A percentile compares a stretch with the other conserved stretches of the same genome.
Evolutionary conservation across 1,284 basidiomycete genomes (phyloP).

Genomic region (Hemileia vastatrix): DNA sequence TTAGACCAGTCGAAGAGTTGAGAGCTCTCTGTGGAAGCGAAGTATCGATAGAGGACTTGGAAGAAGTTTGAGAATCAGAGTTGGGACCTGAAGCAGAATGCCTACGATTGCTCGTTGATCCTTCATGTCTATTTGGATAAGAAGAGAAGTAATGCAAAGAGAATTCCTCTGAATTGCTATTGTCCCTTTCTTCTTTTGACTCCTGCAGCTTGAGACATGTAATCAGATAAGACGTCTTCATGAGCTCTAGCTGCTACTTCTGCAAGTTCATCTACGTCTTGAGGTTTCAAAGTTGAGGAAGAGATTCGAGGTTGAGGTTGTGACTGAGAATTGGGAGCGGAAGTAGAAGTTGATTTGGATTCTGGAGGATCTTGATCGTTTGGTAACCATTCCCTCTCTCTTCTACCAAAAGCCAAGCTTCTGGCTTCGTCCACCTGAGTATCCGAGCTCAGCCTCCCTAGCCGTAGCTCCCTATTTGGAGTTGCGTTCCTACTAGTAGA

Average conservation of each 20-base stretch:
- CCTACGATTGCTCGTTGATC: too few species aligned
- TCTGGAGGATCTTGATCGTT: slow-evolving; percentile 18
- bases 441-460: too few species aligned
- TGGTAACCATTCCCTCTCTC: slow-evolving; percentile 28
- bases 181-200: background rate
- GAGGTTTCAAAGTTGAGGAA: background rate
- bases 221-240: background rate
- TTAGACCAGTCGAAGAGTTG: background rate
- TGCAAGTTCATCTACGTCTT: background rate
- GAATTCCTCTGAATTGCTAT: background rate
- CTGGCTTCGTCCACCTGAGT: slow-evolving; percentile 26
- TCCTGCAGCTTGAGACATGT: background rate
- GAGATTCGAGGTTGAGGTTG: background rate
- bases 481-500: too few species aligned
- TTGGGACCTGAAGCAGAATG: too few species aligned
- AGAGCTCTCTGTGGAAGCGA: background rate
- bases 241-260: background rate
- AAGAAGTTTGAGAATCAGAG: too few species aligned
- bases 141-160: background rate
- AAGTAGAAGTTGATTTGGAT: too few species aligned
- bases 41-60: too few species aligned
- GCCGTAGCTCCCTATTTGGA: too few species aligned
- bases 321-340: too few species aligned
- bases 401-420: slow-evolving; percentile 26
- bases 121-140: background rate